phyloP scores from a whole-genome alignment of 1,284 basidiomycete genomes.

The Leccinum cinnamomeum region DNA sequence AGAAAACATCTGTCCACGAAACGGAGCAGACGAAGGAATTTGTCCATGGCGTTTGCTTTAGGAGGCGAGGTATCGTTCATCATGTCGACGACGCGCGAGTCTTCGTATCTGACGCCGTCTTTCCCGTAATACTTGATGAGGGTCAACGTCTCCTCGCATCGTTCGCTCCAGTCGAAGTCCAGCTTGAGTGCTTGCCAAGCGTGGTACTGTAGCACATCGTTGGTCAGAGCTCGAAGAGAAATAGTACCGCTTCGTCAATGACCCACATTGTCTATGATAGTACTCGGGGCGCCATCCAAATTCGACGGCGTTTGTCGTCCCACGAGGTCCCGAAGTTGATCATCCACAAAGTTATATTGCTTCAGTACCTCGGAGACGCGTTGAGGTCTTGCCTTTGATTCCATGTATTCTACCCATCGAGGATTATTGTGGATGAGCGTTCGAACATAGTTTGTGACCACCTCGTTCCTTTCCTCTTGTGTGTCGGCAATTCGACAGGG shows the following conservation, averaged over 20 bases:
- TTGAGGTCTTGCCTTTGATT: conserved; percentile 40
- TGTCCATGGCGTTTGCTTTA: conserved; percentile 46
- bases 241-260: neutral
- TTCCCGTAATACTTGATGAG: conserved; percentile 59
- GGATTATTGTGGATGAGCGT: conserved; percentile 40
- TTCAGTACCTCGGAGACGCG: conserved; percentile 44
- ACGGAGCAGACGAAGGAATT: conserved; percentile 48
- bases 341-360: conserved; percentile 49
- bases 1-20: conserved; percentile 41
- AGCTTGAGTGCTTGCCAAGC: conserved; percentile 54
- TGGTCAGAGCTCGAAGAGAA: neutral
- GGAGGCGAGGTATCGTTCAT: conserved; percentile 45
- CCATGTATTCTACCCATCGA: conserved; percentile 43
- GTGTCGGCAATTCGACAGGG: conserved; percentile 35
- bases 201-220: conserved; percentile 43
- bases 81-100: conserved; percentile 50
- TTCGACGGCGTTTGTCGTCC: conserved; percentile 42
- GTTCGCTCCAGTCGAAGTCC: conserved; percentile 43
- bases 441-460: conserved; percentile 42
- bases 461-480: conserved; percentile 37
- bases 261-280: conserved; percentile 39
- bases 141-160: conserved; percentile 50
- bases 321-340: conserved; percentile 41
- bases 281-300: conserved; percentile 34
- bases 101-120: conserved; percentile 48